Evolutionary conservation across 176 grass and related monocot genomes (phyloP), one percentile per base, ranked within the genome.

Genomic region (Aegilops speltoides): DNA sequence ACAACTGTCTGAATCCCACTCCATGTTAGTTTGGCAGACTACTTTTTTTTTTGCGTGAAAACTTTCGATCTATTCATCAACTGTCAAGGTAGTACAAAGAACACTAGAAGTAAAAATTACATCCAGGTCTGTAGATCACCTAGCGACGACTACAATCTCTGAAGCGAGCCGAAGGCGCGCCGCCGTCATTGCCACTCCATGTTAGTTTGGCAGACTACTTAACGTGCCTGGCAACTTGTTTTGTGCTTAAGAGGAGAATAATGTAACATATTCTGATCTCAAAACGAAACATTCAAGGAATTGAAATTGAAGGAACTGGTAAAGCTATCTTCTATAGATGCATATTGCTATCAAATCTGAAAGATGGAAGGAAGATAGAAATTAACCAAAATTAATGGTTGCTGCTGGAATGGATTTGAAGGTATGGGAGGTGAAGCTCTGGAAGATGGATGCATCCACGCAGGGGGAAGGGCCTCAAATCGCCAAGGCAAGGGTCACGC

Each of bases 341-440:
- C 10, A 10, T 12, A 43, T 43, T 10, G 41, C 41, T 43, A 12
- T 43, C 65, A 34, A 17, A 19, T 68, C 64, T 31, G 14, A 68
- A 68, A 2, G 16, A 68, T 9, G 65, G 12, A 43, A 52, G 50
- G 14, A 52, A 6, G 48, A 1, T 17, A 52, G 48, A 6, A 17
- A 52, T 17, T 6, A 52, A 52, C 0, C 48, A 0, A 52, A 17
- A 52, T 6, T 50, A 48, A 76, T 4, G 31, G 7, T 3, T 48
- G 50, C 4, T 67, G 20, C 19, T 76, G 75, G 1, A 43, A 43
- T 74, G 8, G 22, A 7, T 62, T 62, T 52, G 32, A 73, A 98
- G 96, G 93, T 95, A 22, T 95, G 93, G 93, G 89, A 91, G 84
- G 89, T 98, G 2, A 91, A 89, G 23, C 73, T 98, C 3, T 92